Conservation (phyloP, 257 asterid genomes). For the Solanum piurae region DNA sequence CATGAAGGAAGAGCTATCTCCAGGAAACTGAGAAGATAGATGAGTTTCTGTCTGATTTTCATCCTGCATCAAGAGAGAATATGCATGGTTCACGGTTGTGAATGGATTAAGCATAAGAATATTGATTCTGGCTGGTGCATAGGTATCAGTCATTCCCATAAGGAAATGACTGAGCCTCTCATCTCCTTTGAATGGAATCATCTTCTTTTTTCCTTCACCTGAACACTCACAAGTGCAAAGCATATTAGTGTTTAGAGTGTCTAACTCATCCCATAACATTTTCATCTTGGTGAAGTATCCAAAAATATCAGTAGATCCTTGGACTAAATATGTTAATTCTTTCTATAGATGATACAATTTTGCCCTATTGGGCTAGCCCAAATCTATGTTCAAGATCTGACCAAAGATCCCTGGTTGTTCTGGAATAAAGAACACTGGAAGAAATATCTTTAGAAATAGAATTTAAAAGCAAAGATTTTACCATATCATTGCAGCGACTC, state of each 20-base stretch:
- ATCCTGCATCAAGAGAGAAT: neutral
- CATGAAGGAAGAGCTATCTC: neutral
- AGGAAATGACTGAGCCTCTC: neutral
- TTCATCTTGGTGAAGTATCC: neutral
- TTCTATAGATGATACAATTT: too few relatives aligned
- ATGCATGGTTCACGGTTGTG: neutral
- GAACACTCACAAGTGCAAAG: neutral
- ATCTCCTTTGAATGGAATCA: neutral
- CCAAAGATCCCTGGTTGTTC: neutral
- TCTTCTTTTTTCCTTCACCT: neutral
- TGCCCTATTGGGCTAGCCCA: neutral
- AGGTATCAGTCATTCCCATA: neutral
- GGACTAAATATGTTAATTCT: neutral
- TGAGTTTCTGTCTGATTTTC: neutral
- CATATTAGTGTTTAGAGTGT: neutral
- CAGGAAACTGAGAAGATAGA: neutral
- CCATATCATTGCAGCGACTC: neutral
- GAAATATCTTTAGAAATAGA: too few relatives aligned
- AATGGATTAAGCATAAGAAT: neutral
- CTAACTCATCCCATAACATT: neutral
- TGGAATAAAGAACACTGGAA: neutral
- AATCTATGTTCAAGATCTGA: neutral
- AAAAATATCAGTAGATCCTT: neutral
- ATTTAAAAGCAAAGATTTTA: too few relatives aligned
- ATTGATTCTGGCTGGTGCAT: neutral